Percentiles rank a stretch among this genome's conserved stretches.
These are phyloP conservation scores for Ceratorhiza oryzae-sativae DNA, from an alignment of 1,284 basidiomycete genomes.

Conservation along the genomic window DNA sequence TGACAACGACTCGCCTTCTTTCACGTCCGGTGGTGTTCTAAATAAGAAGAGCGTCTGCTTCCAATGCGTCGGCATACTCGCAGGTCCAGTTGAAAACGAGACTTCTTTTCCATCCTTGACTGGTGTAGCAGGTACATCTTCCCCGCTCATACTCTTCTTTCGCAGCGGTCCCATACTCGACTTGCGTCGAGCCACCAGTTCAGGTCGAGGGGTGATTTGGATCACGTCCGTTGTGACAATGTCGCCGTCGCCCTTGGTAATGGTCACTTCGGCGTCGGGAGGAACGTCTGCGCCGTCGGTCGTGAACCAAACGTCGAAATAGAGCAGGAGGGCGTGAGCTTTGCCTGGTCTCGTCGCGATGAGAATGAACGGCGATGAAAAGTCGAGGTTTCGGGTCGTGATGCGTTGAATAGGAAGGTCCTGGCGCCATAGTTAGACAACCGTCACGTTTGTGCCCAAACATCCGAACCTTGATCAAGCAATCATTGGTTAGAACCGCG, in stretches of 20 bases:
- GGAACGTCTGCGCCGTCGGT: slow-evolving; percentile 63
- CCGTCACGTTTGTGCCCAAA: background rate
- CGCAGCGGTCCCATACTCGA: slow-evolving; percentile 37
- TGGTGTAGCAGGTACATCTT: background rate
- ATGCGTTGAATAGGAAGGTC: slow-evolving; percentile 76
- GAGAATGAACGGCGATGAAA: slow-evolving; percentile 77
- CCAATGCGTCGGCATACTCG: slow-evolving; percentile 94
- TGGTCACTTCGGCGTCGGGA: slow-evolving; percentile 49
- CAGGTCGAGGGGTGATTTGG: slow-evolving; percentile 39
- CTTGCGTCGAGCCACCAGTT: slow-evolving; percentile 36
- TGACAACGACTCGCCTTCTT: slow-evolving; percentile 63
- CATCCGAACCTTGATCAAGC: slow-evolving; percentile 67
- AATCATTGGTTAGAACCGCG: slow-evolving; percentile 73
- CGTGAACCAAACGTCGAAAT: slow-evolving; percentile 94
- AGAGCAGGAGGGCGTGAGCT: slow-evolving; percentile 85
- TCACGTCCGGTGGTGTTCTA: slow-evolving; percentile 74
- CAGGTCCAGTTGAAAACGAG: slow-evolving; percentile 79
- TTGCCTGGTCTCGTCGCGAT: slow-evolving; percentile 65
- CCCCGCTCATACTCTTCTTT: slow-evolving; percentile 23
- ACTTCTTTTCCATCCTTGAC: slow-evolving; percentile 40
- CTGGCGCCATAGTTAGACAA: slow-evolving; percentile 48
- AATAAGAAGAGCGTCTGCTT: slow-evolving; percentile 94
- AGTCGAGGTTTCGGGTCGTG: slow-evolving; percentile 76
- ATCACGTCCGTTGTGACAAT: slow-evolving; percentile 43
- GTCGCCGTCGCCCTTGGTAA: slow-evolving; percentile 43